Evolutionary conservation across 2,329 filamentous ascomycete genomes (phyloP).

Genomic region (Nannizziopsis barbatae): DNA sequence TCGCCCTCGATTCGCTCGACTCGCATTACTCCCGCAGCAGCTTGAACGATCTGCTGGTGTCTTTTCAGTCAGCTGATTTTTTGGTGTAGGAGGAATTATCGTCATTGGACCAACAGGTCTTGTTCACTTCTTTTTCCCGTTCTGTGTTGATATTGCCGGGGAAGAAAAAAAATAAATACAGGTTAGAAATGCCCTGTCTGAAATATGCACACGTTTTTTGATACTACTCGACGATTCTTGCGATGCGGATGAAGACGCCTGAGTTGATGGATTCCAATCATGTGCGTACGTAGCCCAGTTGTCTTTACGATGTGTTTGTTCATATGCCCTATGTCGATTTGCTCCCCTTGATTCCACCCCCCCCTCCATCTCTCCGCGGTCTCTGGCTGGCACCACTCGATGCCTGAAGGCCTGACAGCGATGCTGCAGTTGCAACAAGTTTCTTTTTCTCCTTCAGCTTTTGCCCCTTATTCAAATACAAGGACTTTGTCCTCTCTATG

Average conservation of each 20-base stretch:
- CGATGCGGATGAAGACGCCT: slow-evolving; percentile 19
- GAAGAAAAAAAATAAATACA: slow-evolving; percentile 11
- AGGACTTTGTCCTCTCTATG: background rate
- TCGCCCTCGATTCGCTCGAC: slow-evolving; percentile 14
- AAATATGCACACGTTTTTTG: slow-evolving; percentile 15
- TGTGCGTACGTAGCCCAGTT: slow-evolving; percentile 12
- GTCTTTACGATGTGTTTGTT: slow-evolving; percentile 12
- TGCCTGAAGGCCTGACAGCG: background rate
- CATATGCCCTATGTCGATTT: background rate
- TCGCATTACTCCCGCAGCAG: slow-evolving; percentile 17
- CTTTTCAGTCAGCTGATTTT: slow-evolving; percentile 23
- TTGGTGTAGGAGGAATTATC: slow-evolving; percentile 15
- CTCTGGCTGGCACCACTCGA: background rate
- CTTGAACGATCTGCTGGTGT: slow-evolving; percentile 18
- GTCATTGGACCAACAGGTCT: slow-evolving; percentile 18
- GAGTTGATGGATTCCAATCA: slow-evolving; percentile 15
- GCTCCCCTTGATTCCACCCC: background rate
- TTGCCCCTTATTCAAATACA: background rate
- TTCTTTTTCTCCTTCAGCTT: slow-evolving; percentile 4
- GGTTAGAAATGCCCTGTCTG: slow-evolving; percentile 10
- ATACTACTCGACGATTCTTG: slow-evolving; percentile 18
- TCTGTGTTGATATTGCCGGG: slow-evolving; percentile 3
- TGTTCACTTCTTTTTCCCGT: slow-evolving; percentile 8
- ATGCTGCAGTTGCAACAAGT: background rate
- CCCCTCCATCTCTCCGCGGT: background rate